phyloP scores from a whole-genome alignment of 345 rosid species.

The Lagerstroemia speciosa region DNA sequence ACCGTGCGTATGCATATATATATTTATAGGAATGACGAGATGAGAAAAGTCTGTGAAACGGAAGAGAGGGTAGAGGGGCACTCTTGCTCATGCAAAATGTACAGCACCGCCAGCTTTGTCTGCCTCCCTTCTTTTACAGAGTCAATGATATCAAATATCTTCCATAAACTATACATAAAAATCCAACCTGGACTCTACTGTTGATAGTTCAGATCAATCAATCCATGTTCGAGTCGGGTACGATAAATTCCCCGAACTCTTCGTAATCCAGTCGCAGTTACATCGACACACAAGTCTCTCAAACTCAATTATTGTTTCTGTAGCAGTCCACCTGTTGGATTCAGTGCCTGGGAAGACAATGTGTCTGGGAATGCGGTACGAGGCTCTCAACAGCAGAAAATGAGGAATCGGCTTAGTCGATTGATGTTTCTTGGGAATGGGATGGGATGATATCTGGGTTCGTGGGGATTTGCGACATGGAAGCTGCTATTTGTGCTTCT shows the following conservation, averaged over 20 bases:
- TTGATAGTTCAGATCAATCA: no score
- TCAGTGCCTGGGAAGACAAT: no score
- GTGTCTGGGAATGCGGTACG: constrained; percentile 47
- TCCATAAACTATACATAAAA: no score
- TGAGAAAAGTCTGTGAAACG: neutral
- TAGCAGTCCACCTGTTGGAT: no score
- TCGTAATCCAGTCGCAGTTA: no score
- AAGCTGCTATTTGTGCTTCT: constrained; percentile 34
- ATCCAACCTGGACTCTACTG: no score
- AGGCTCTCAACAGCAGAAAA: constrained; percentile 35
- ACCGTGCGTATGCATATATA: neutral
- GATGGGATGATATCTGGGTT: constrained; percentile 62
- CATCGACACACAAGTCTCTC: no score
- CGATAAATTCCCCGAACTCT: no score
- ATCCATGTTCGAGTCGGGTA: no score
- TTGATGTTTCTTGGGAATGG: constrained; percentile 60
- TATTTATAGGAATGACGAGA: neutral
- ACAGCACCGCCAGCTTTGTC: neutral
- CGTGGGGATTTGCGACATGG: constrained; percentile 36
- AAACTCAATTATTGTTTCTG: no score
- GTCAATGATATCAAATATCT: no score
- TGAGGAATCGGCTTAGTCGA: constrained; percentile 45
- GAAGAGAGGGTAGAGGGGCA: neutral
- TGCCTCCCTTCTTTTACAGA: neutral
- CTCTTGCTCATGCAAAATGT: neutral